A percentile compares a stretch with the other conserved stretches of the same genome.
phyloP scores from a whole-genome alignment of 2,329 filamentous ascomycete genomes.

The Penicillium psychrosexuale region DNA sequence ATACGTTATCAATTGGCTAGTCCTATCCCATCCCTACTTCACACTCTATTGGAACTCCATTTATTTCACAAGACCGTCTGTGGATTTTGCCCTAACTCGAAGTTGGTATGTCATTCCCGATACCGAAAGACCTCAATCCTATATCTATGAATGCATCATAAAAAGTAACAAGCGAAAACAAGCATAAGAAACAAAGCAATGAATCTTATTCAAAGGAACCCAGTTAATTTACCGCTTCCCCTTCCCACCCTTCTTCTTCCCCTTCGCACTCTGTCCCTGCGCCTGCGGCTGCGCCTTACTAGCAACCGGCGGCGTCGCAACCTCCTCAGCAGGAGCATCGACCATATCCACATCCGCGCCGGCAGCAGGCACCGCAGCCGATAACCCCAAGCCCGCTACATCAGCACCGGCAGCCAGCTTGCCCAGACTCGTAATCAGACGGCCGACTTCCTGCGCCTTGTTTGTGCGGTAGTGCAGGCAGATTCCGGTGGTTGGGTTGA shows the following conservation, averaged over 20 bases:
- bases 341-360: constrained; percentile 34
- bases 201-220: not conserved
- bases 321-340: constrained; percentile 40
- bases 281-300: constrained; percentile 15
- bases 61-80: not conserved
- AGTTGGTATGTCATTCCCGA: not conserved
- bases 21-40: not conserved
- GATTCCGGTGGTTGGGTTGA: constrained; percentile 75
- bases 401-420: constrained; percentile 66
- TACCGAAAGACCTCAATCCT: not conserved
- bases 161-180: not conserved
- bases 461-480: constrained; percentile 88
- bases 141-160: constrained; percentile 1
- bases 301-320: constrained; percentile 18
- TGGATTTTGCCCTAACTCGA: not conserved
- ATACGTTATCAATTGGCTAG: not conserved
- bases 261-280: constrained; percentile 26
- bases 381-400: constrained; percentile 53
- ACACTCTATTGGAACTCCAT: not conserved
- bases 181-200: not conserved
- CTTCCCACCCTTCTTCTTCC: constrained; percentile 67
- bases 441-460: constrained; percentile 72
- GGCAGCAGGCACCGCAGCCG: constrained; percentile 34
- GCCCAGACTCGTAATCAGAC: constrained; percentile 74
- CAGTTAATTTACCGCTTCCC: constrained; percentile 59